A percentile compares a stretch with the other conserved stretches of the same genome.
phyloP scores from a whole-genome alignment of 192 early-diverging fungal genomes.

The Coemansia aciculifera region DNA sequence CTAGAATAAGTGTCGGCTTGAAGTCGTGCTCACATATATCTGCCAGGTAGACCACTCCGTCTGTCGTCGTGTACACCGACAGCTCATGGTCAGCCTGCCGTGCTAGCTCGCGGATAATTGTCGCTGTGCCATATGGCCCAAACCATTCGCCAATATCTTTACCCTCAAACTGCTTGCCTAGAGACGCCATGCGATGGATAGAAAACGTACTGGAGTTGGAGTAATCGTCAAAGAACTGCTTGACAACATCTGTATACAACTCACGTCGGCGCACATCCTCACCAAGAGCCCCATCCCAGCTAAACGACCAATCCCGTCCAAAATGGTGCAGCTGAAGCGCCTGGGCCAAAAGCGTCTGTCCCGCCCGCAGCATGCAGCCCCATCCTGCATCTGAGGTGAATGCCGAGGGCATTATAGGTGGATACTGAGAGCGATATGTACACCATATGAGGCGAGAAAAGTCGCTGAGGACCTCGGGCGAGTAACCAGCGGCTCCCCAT shows the following conservation, averaged over 20 bases:
- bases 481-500: slow-evolving; percentile 17
- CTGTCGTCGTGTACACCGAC: slow-evolving; percentile 74
- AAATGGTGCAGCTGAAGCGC: slow-evolving; percentile 73
- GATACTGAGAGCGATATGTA: slow-evolving; percentile 88
- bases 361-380: slow-evolving; percentile 97
- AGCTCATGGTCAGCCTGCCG: slow-evolving; percentile 47
- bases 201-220: slow-evolving; percentile 73
- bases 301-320: slow-evolving; percentile 61
- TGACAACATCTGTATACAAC: slow-evolving; percentile 59
- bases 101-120: slow-evolving; percentile 27
- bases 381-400: slow-evolving; percentile 89
- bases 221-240: slow-evolving; percentile 82
- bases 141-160: slow-evolving; percentile 98
- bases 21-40: slow-evolving; percentile 48
- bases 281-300: slow-evolving; percentile 10
- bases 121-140: slow-evolving; percentile 71
- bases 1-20: slow-evolving; percentile 77
- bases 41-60: slow-evolving; percentile 76
- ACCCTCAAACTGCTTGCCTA: slow-evolving; percentile 75
- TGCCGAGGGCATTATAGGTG: slow-evolving; percentile 71
- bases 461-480: slow-evolving; percentile 69
- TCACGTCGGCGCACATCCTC: slow-evolving; percentile 18
- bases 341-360: slow-evolving; percentile 90
- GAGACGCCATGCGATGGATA: slow-evolving; percentile 86
- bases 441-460: slow-evolving; percentile 86